Base-by-base conservation (phyloP, 2,329 filamentous ascomycete genomes). In the Lasiodiplodia citricola region DNA sequence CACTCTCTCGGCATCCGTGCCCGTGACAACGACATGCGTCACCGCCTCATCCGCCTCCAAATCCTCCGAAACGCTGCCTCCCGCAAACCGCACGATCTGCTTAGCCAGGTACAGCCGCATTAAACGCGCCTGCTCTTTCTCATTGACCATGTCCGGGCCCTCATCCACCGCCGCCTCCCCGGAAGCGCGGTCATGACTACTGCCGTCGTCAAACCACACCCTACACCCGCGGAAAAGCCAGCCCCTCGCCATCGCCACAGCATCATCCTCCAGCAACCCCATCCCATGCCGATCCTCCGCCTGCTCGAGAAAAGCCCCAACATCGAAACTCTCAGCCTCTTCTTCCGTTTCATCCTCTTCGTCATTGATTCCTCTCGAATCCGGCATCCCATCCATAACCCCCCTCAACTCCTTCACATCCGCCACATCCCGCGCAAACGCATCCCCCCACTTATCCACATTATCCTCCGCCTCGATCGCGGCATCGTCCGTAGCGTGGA, bases 361-460 rank as follows among this genome's bases (percentile, higher is more conserved):
- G 2, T 37, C n/a, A 1, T 57, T 35, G 2, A 10, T 13, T 8
- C 6, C 11, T 28, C 25, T 10, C 8, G 11, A 31, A 11, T n/a
- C 38, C 7, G 35, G n/a, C 66, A 68, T 68, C 23, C 28, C 41
- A 8, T 44, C 66, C 7, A 68, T 8, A n/a, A 68, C 41, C 3
- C 1, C 14, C 28, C 18, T 37, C 38, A 80, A 74, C 1, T 65
- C 41, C 10, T 74, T 68, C 13, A 70, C 69, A 2, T 75, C 68
- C 23, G 76, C 85, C 10, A 91, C 82, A 73, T 97, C 89, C 4
- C 94, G 85, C 0, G 89, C 87, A 79, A 92, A 98, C 75, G 93
- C 94, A 77, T 99, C 96, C 0, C 91, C 92, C 73, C 88, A 96
- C 66, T 85, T 82, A 77, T 99, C 96, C 2, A 91, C 85, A 71